Percentiles rank a stretch among this genome's conserved stretches.
phyloP scores from a whole-genome alignment of 139 green algal species.

The Monoraphidium neglectum region DNA sequence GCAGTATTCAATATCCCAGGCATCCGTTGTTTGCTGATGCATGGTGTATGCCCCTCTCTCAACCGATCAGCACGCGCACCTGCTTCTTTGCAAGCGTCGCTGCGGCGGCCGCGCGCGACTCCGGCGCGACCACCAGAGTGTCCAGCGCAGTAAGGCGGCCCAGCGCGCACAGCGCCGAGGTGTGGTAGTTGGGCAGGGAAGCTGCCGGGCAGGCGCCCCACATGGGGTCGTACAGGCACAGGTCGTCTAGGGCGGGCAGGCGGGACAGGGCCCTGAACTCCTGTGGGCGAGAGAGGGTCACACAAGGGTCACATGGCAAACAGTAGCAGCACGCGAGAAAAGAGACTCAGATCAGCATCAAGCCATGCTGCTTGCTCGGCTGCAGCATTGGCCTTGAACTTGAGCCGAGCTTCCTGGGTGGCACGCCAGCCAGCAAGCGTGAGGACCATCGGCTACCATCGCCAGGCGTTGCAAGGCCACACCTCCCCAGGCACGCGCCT shows the following conservation, averaged over 20 bases:
- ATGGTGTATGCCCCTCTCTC: no score
- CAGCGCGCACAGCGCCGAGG: constrained; percentile 42
- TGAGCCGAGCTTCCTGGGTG: not conserved
- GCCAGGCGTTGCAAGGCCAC: not conserved
- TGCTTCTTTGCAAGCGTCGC: constrained; percentile 81
- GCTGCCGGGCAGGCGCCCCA: constrained; percentile 72
- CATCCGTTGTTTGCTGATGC: no score
- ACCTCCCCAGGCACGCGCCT: constrained; percentile 35
- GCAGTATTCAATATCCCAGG: no score
- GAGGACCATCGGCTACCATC: not conserved
- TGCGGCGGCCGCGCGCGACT: constrained; percentile 71
- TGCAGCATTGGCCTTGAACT: not conserved
- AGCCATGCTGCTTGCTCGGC: not conserved
- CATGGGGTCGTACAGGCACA: constrained; percentile 78
- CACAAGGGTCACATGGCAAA: not conserved
- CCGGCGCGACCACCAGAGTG: constrained; percentile 62
- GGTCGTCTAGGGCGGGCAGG: constrained; percentile 57
- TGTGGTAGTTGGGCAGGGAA: constrained; percentile 80
- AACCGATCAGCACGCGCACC: no score
- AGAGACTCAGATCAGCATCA: not conserved
- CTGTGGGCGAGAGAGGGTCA: constrained; percentile 30
- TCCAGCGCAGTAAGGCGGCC: constrained; percentile 63
- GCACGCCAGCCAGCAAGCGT: not conserved
- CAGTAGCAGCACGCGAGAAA: not conserved
- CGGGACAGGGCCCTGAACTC: constrained; percentile 51